phyloP scores from a whole-genome alignment of 2,329 filamentous ascomycete species.

The Ophiostoma angusticollis region DNA sequence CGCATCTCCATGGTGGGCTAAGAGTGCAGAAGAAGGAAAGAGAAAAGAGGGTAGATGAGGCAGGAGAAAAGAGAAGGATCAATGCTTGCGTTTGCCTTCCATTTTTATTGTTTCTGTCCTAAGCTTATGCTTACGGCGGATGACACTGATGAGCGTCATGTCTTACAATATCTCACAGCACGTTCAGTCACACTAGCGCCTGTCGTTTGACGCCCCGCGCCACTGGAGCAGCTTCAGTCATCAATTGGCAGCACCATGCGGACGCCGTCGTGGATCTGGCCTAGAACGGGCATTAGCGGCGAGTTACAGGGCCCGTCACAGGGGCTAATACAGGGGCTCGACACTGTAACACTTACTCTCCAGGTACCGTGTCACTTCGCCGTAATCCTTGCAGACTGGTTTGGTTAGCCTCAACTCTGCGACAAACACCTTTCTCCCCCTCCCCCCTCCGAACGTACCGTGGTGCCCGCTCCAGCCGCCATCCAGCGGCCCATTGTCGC shows the following conservation, averaged over 20 bases:
- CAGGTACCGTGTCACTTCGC: conserved; percentile 24
- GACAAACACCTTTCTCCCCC: background rate
- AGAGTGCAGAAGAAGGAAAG: too few relatives aligned
- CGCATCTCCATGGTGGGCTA: too few relatives aligned
- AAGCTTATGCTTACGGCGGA: too few relatives aligned
- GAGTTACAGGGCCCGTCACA: too few relatives aligned
- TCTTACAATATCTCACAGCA: too few relatives aligned
- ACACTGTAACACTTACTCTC: conserved; percentile 20
- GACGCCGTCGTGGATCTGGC: conserved; percentile 15
- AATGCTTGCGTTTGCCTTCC: too few relatives aligned
- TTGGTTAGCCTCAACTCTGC: background rate
- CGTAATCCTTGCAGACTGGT: conserved; percentile 27
- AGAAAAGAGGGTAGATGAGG: background rate
- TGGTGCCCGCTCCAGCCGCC: conserved; percentile 31
- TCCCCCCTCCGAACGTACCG: conserved; percentile 16
- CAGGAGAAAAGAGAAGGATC: background rate
- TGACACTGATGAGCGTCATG: too few relatives aligned
- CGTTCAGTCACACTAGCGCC: background rate
- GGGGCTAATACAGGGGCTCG: too few relatives aligned
- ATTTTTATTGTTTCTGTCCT: too few relatives aligned
- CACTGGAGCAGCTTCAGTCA: conserved; percentile 7
- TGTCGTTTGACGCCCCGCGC: too few relatives aligned
- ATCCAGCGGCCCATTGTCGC: conserved; percentile 23
- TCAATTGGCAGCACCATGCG: conserved; percentile 17
- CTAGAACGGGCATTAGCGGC: too few relatives aligned